Evolutionary conservation across 2,329 filamentous ascomycete genomes (phyloP).

Genomic region (Sclerotinia nivalis): DNA sequence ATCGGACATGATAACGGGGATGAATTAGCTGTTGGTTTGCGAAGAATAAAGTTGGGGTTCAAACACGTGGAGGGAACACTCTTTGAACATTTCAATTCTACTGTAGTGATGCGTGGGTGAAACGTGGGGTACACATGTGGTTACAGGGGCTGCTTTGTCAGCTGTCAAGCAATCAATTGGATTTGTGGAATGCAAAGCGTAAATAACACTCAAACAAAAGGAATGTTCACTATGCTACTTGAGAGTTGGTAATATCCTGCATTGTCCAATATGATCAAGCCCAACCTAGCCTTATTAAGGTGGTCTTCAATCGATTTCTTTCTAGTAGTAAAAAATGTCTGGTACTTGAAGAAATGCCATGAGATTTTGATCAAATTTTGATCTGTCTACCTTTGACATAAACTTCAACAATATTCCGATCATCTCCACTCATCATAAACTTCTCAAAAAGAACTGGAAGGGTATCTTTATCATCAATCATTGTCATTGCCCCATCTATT

Average conservation of each 20-base stretch:
- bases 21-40: too few species aligned
- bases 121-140: not conserved
- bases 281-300: not conserved
- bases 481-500: constrained; percentile 47
- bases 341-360: not conserved
- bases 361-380: constrained; percentile 17
- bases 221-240: not conserved
- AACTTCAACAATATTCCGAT: constrained; percentile 80
- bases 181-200: not conserved
- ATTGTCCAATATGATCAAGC: not conserved
- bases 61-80: not conserved
- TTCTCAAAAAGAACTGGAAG: constrained; percentile 60
- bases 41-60: not conserved
- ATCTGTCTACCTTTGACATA: constrained; percentile 71
- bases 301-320: not conserved
- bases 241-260: not conserved
- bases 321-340: not conserved
- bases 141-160: not conserved
- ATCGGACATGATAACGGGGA: not conserved
- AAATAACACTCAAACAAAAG: not conserved
- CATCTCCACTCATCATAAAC: constrained; percentile 90
- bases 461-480: constrained; percentile 24
- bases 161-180: not conserved
- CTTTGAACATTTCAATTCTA: not conserved
- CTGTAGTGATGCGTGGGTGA: not conserved